Base-by-base conservation (phyloP, 2,329 filamentous ascomycete genomes). In the Phialemoniopsis sp. region DNA sequence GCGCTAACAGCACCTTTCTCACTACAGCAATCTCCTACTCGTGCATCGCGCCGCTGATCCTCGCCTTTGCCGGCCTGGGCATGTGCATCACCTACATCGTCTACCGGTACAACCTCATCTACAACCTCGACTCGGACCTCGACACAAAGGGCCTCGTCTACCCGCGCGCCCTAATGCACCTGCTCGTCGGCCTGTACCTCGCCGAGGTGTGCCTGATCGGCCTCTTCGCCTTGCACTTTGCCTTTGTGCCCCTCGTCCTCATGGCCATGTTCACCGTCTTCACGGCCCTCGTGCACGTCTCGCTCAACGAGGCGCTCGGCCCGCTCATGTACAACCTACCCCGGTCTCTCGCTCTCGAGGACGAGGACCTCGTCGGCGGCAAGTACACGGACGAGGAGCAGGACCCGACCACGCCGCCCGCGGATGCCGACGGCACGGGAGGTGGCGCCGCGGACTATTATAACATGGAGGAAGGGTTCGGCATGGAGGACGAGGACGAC, bases 81-180 rank as follows among this genome's bases (percentile, higher is more conserved):
- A 76, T 95, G 46, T 77, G 71, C 32, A 67, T 94, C 36, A 87
- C 94, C 67, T 93, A 94, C 61, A 72, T 88, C 38, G 85, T 87
- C 39, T 95, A 89, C 67, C 79, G 86, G 29, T 95, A 95, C 73
- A 90, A 91, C 62, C 62, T 95, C 38, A 70, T 95, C 16, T 95
- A 87, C 58, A 86, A 93, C 13, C 83, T 80, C 35, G 85, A 89
- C 49, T 76, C 85, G 12, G 71, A 81, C 45, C 81, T 95, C 46
- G 90, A 97, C 56, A 95, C 89, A 35, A 88, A 88, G 54, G 91
- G 93, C 36, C 80, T 91, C 16, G 82, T 89, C 53, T 97, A 95
- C 57, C 85, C 89, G 2, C 85, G 88, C 17, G 90, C 88, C 5
- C 73, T 97, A 32, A 88, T 95, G 68, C 90, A 97, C 45, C 76